phyloP scores from a whole-genome alignment of 495 filamentous ascomycete species.

The Penicillium ochrochloron region DNA sequence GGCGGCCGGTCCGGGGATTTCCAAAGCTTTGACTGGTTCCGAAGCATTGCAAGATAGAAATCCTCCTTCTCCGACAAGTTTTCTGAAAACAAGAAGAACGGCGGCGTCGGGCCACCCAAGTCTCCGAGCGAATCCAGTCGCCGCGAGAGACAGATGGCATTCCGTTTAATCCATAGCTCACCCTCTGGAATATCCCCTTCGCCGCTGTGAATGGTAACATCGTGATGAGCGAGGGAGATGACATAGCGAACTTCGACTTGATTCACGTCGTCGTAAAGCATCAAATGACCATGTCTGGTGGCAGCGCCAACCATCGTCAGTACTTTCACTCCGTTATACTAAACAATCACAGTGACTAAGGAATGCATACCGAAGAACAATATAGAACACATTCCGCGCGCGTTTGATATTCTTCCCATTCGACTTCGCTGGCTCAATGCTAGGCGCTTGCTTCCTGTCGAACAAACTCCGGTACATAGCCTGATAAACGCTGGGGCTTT shows the following conservation, averaged over 20 bases:
- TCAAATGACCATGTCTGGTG: constrained; percentile 85
- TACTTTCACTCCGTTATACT: constrained; percentile 1
- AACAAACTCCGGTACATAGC: constrained; percentile 97
- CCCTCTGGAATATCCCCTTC: constrained; percentile 83
- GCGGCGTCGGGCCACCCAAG: constrained; percentile 63
- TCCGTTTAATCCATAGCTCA: constrained; percentile 93
- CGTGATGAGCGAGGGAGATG: constrained; percentile 86
- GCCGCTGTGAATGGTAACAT: constrained; percentile 83
- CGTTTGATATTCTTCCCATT: constrained; percentile 68
- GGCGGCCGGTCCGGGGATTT: constrained; percentile 64
- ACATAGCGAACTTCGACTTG: constrained; percentile 95
- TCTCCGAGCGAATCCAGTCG: constrained; percentile 66
- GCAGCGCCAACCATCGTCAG: constrained; percentile 25
- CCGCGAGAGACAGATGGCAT: constrained; percentile 84
- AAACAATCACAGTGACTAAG: background rate
- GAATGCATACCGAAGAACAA: constrained; percentile 74
- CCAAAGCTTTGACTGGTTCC: constrained; percentile 74
- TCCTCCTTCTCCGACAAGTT: constrained; percentile 96
- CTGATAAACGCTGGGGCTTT: constrained; percentile 94
- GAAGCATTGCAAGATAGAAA: constrained; percentile 91
- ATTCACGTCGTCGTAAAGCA: constrained; percentile 91
- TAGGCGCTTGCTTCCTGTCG: constrained; percentile 73
- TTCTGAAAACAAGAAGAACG: constrained; percentile 93
- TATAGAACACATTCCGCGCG: constrained; percentile 90
- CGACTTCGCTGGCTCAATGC: constrained; percentile 50